Base-by-base conservation (phyloP, 768 basidiomycete genomes). In the Mycena sanguinolenta region DNA sequence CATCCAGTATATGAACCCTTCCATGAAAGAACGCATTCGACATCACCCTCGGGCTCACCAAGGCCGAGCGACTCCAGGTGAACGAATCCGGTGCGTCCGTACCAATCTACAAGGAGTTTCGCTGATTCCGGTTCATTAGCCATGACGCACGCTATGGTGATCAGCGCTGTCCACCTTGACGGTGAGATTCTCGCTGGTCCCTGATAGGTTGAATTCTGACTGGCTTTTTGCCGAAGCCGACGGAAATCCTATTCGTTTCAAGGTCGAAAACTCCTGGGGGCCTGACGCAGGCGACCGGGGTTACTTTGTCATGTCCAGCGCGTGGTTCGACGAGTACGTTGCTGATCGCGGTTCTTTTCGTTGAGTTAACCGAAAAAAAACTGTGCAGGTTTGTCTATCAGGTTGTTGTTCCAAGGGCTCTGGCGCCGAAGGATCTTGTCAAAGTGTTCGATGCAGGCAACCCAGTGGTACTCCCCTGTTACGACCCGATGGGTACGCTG, bases 101-200 rank as follows among this genome's bases (percentile, higher is more conserved):
- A 38, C 19, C 19, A 28, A 8, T 17, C 12, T 30, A 10, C 34
- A 7, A 23, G 16, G 16, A 21, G 8, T 13, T 6, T 39, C 49
- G 19, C 55, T 68, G 27, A 58, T 50, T 10, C 30, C 16, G n/a
- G 12, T 21, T 50, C 4, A 25, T 10, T 32, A 69, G 79, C 92
- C 36, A 97, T 98, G 96, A 98, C 96, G 1, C 97, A 98, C 78
- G 95, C 95, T 3, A 94, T 95, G 95, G 95, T 97, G 50, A 97
- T 98, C 78, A 91, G 93, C 21, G 97, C 89, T 21, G 97, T 97
- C 21, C 97, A 98, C 77, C 83, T 98, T 58, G 96, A 97, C 76
- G 69, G 76, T 52, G 80, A 36, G 67, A 10, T 28, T 46, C 14
- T 57, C 17, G 3, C 27, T 8, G 3, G 19, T n/a, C n/a, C 27